Base-by-base conservation (phyloP, 2,329 filamentous ascomycete species). In the Anthostomella pinea region DNA sequence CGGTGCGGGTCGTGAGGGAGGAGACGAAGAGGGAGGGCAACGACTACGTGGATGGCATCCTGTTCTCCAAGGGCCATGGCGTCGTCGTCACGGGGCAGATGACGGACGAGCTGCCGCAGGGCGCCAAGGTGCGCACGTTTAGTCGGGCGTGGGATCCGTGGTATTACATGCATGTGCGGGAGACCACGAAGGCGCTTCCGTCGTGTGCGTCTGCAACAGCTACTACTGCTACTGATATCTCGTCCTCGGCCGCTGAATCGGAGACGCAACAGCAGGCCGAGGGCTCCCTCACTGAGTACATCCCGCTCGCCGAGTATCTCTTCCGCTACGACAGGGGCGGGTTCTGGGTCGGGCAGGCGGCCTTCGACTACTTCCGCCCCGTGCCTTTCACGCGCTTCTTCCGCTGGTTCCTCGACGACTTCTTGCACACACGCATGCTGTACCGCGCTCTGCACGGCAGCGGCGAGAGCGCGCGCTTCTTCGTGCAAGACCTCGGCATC, bases 271-370 rank as follows among this genome's bases (percentile, higher is more conserved):
- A 17, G 14, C 33, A 35, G 17, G 29, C 29, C 16, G 10, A 28
- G 48, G n/a, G 47, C 29, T 48, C 38, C 2, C 52, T 58, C 11
- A 59, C 56, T 35, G 79, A 85, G 33, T 77, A 78, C 49, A 73
- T 87, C 25, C 83, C 83, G 0, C 64, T 87, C 4, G 75, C 77
- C 24, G 83, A 87, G 56, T 87, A 87, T 57, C 77, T 87, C 47
- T 87, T 87, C 69, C 76, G 83, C 33, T 87, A 87, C 65, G 83
- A 87, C 61, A 76, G 83, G 28, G 83, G 81, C 34, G 81, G 79
- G 10, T 87, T 87, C 69, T 87, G 83, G 83, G 81, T 85, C 23
- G 83, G 80, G 27, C 64, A 67, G 6, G 74, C 75, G 10, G 81
- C 79, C 3, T 87, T 84, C 58, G 67, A 71, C 25, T 87, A 86